Evolutionary conservation across 192 early-diverging fungal genomes (phyloP).

Genomic region (Coemansia guatemalensis): DNA sequence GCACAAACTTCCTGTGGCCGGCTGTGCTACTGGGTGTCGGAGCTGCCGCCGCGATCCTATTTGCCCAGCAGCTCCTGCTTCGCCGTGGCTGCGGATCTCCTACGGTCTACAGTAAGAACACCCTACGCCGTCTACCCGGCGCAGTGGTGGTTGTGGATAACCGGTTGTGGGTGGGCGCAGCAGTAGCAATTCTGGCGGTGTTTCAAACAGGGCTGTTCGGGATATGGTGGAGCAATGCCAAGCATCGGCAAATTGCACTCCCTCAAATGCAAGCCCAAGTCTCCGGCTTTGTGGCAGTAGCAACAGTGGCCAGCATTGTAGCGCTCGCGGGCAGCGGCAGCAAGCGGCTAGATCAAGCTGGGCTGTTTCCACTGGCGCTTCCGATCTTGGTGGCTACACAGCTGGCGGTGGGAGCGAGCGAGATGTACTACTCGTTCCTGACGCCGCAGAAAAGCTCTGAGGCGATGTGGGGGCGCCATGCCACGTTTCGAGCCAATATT

Average conservation of each 20-base stretch:
- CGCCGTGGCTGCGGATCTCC: neutral
- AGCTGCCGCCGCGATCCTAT: neutral
- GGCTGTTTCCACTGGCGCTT: conserved; percentile 28
- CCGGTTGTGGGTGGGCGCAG: conserved; percentile 11
- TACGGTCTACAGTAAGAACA: neutral
- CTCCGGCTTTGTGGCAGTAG: conserved; percentile 3
- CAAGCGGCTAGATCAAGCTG: conserved; percentile 4
- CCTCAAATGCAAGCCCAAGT: conserved; percentile 4
- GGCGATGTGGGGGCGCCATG: conserved; percentile 16
- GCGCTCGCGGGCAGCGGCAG: conserved; percentile 6
- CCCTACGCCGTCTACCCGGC: conserved; percentile 27
- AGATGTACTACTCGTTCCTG: conserved; percentile 42
- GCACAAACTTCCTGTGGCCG: conserved; percentile 22
- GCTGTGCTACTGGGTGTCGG: conserved; percentile 6
- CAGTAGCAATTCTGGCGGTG: neutral
- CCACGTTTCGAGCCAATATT: conserved; percentile 20
- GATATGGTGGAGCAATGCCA: conserved; percentile 1
- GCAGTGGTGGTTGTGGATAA: conserved; percentile 26
- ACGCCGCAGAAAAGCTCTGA: conserved; percentile 4
- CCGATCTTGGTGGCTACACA: conserved; percentile 12
- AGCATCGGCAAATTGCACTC: neutral
- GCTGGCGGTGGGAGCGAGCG: conserved; percentile 6
- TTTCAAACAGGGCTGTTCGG: conserved; percentile 11
- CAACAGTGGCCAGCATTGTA: neutral
- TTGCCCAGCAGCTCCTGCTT: neutral